phyloP scores from a whole-genome alignment of 1,284 basidiomycete genomes.

The Cerioporus squamosus region DNA sequence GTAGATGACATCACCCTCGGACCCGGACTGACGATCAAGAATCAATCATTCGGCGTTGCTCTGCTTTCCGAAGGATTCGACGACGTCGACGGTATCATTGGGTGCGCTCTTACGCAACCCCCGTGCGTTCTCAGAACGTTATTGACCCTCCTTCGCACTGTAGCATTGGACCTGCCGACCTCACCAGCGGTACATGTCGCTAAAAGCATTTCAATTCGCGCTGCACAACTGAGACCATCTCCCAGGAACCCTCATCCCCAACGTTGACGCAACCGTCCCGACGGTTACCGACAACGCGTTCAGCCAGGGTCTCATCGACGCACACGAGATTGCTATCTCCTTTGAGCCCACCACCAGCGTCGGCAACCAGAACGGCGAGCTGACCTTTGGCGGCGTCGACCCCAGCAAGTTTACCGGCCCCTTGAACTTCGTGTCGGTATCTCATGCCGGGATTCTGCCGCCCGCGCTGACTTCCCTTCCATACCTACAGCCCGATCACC shows the following conservation, averaged over 20 bases:
- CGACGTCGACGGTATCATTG: conserved; percentile 55
- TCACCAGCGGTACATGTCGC: conserved; percentile 37
- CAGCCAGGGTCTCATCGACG: conserved; percentile 28
- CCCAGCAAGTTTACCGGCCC: conserved; percentile 50
- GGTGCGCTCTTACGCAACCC: conserved; percentile 13
- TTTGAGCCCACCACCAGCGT: conserved; percentile 45
- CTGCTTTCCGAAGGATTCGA: conserved; percentile 38
- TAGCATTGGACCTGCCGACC: conserved; percentile 50
- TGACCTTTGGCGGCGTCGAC: conserved; percentile 52
- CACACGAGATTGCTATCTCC: conserved; percentile 47
- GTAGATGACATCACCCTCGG: conserved; percentile 33
- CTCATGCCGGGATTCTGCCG: not conserved
- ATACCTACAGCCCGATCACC: conserved; percentile 26
- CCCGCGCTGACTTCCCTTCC: not conserved
- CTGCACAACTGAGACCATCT: not conserved
- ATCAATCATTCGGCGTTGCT: conserved; percentile 60
- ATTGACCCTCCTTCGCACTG: not conserved
- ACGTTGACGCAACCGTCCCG: conserved; percentile 17
- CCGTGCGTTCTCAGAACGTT: not conserved
- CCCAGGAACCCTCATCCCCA: not conserved
- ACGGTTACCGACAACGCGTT: conserved; percentile 51
- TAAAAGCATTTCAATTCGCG: too few species aligned
- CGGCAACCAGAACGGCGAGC: conserved; percentile 29
- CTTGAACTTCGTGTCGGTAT: conserved; percentile 38
- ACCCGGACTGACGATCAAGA: conserved; percentile 15